Evolutionary conservation across 179 eudicot genomes (phyloP), one percentile per base, ranked within the genome.

Genomic region (Corrigiola litoralis): DNA sequence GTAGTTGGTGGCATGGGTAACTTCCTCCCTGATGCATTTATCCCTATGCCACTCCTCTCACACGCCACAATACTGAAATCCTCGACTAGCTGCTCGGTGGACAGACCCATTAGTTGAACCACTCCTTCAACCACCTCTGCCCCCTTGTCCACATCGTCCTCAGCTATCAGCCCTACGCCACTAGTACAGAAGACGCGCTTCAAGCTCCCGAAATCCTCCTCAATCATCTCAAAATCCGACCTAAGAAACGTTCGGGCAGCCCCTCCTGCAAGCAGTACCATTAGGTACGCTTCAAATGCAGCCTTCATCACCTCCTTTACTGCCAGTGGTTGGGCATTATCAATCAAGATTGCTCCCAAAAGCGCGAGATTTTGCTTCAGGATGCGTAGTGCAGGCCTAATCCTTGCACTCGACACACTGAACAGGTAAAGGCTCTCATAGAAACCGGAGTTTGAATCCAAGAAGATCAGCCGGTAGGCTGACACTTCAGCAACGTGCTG

Each of bases 1-100:
- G 98, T 92, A 0, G 98, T 92, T 1, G 98, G 96, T 10, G 98
- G 98, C 96, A 92, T 85, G 0, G 95, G 90, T 32, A 92, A 66
- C 62, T 79, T 87, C 42, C 79, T 81, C 56, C 90, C 90, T 5
- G 78, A 23, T 1, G 80, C 82, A 9, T 73, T 68, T 0, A 81
- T 73, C 1, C 92, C 95, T 2, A 84, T 74, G 16, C 95, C 96
- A 31, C 88, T 82, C 2, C 82, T 78, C 47, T 87, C 98, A 32
- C 87, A 81, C 4, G 90, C 88, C 47, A 75, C 77, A 1, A 56
- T 79, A 55, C 85, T 85, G 63, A 92, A 87, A 64, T 89, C 95
- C 50, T 92, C 98, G 6, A 89, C 81, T 4, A 92, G 70, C 34
- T 89, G 95, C 37, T 92, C 98, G 0, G 92, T 87, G 0, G 87